A percentile compares a stretch with the other conserved stretches of the same genome.
Conservation (phyloP, 2,329 filamentous ascomycete species). For the Fusarium annulatum region DNA sequence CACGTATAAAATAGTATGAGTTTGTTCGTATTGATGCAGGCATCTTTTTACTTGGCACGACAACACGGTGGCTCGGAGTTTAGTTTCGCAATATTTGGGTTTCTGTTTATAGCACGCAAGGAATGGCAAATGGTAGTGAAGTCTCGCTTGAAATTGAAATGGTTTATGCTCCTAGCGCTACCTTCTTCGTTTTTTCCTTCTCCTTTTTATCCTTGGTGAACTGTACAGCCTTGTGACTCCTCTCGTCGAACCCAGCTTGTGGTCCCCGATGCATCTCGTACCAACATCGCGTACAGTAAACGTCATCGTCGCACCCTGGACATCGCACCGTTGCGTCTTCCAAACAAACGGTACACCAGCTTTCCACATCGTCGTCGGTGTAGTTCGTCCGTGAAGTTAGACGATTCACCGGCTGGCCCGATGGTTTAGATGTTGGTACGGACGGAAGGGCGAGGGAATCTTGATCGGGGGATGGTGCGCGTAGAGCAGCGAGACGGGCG, state of each 20-base stretch:
- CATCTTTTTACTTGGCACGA: slow-evolving; percentile 7
- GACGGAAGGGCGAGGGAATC: slow-evolving; percentile 59
- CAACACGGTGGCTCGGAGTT: slow-evolving; percentile 22
- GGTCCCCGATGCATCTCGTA: slow-evolving; percentile 80
- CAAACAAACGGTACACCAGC: slow-evolving; percentile 85
- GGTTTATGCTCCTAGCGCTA: slow-evolving; percentile 52
- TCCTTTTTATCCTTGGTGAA: slow-evolving; percentile 57
- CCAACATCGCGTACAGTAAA: slow-evolving; percentile 86
- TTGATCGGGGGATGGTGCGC: slow-evolving; percentile 46
- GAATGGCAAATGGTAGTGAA: slow-evolving; percentile 11
- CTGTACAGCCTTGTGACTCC: slow-evolving; percentile 73
- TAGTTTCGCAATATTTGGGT: slow-evolving; percentile 16
- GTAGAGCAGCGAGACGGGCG: slow-evolving; percentile 64
- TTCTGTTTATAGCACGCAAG: slow-evolving; percentile 25
- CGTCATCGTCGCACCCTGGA: slow-evolving; percentile 74
- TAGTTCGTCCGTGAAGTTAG: slow-evolving; percentile 57
- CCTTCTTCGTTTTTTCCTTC: slow-evolving; percentile 48
- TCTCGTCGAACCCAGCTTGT: slow-evolving; percentile 75
- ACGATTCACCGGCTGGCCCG: slow-evolving; percentile 53
- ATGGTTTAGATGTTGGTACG: slow-evolving; percentile 62
- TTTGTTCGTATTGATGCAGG: slow-evolving; percentile 12
- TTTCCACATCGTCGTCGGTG: slow-evolving; percentile 77
- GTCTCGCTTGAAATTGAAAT: slow-evolving; percentile 25
- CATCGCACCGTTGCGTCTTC: slow-evolving; percentile 81
- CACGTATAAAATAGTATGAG: background rate